Evolutionary conservation across 2,329 filamentous ascomycete genomes (phyloP).

Genomic region (Westerdykella aurantiaca): DNA sequence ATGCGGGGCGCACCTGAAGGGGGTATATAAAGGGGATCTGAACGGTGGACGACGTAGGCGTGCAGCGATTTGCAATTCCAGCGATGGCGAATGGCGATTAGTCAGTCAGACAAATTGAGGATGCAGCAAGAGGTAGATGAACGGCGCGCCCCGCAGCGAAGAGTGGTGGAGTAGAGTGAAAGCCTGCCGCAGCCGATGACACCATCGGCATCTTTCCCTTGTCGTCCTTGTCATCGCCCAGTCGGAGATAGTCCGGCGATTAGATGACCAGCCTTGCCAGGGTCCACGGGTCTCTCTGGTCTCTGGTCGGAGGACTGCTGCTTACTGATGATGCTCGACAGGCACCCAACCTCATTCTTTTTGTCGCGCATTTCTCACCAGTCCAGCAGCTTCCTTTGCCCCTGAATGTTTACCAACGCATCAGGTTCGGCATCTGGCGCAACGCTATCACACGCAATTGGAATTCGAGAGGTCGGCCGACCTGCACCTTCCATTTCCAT

Average conservation of each 20-base stretch:
- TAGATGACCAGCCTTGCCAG: neutral
- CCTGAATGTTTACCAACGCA: too few relatives aligned
- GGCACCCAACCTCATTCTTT: too few relatives aligned
- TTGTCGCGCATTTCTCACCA: too few relatives aligned
- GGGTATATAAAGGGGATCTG: neutral
- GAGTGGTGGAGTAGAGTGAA: constrained; percentile 4
- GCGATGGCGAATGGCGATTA: too few relatives aligned
- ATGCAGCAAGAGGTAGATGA: neutral
- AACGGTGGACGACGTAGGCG: neutral
- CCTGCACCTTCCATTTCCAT: too few relatives aligned
- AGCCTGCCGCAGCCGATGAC: constrained; percentile 10
- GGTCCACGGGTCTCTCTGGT: too few relatives aligned
- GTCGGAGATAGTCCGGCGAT: constrained; percentile 5
- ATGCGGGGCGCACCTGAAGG: neutral
- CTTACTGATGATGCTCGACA: too few relatives aligned
- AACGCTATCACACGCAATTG: too few relatives aligned
- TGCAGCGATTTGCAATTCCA: neutral
- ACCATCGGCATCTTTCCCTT: constrained; percentile 2
- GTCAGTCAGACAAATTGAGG: neutral
- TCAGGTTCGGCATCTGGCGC: too few relatives aligned
- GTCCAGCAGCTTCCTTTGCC: too few relatives aligned
- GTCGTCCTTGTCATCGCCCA: neutral
- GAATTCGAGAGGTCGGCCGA: too few relatives aligned
- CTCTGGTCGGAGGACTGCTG: too few relatives aligned
- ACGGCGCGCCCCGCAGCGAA: constrained; percentile 25